These are phyloP conservation scores for Chytriomyces hyalinus DNA, from an alignment of 192 early-diverging fungal genomes.

Conservation along the genomic window DNA sequence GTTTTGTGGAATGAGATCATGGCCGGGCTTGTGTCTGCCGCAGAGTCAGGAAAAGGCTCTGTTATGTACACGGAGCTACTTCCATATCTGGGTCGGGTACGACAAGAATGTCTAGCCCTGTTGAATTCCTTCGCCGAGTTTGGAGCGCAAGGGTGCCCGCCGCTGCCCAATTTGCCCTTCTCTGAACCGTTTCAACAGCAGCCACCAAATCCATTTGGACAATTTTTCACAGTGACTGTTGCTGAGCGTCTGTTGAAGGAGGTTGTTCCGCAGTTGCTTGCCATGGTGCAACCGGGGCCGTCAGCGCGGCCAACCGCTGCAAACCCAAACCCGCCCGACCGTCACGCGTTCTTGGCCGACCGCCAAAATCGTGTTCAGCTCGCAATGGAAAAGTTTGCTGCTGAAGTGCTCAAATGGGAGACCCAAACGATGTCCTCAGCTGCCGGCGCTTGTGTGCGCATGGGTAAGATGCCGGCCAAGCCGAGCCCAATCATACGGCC, in stretches of 20 bases:
- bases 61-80: conserved; percentile 70
- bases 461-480: conserved; percentile 79
- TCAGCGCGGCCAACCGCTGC: conserved; percentile 18
- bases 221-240: conserved; percentile 43
- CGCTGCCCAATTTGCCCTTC: conserved; percentile 59
- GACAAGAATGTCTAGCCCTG: conserved; percentile 68
- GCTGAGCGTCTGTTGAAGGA: conserved; percentile 46
- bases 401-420: conserved; percentile 58
- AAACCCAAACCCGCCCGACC: conserved; percentile 14
- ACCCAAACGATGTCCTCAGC: conserved; percentile 72
- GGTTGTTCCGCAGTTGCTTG: conserved; percentile 44
- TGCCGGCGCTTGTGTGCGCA: conserved; percentile 79
- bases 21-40: conserved; percentile 58
- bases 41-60: conserved; percentile 42
- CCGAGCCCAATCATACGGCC: conserved; percentile 83
- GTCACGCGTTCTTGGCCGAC: conserved; percentile 52
- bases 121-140: conserved; percentile 67
- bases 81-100: conserved; percentile 64
- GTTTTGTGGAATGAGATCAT: conserved; percentile 61
- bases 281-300: conserved; percentile 9
- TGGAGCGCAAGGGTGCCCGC: conserved; percentile 54
- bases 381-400: conserved; percentile 67
- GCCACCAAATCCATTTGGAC: conserved; percentile 46
- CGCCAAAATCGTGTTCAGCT: conserved; percentile 63
- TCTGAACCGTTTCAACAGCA: conserved; percentile 25